Evolutionary conservation across 208 protist species (phyloP).

Genomic region (Trypanosoma lewisi): DNA sequence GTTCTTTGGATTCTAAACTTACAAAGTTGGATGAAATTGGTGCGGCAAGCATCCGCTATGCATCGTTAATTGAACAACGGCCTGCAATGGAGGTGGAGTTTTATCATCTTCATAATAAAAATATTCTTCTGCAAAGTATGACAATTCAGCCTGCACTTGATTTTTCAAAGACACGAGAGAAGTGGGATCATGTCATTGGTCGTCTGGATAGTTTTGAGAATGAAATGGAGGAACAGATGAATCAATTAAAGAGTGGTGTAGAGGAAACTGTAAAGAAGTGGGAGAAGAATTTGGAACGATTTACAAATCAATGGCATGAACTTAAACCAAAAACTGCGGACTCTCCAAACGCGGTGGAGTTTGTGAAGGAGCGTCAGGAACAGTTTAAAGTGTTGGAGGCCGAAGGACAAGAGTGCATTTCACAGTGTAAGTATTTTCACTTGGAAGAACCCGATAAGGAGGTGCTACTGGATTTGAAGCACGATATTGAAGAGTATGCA

Average conservation of each 20-base stretch:
- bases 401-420: conserved; percentile 61
- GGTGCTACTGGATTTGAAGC: conserved; percentile 66
- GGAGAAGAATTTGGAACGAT: conserved; percentile 86
- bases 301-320: conserved; percentile 92
- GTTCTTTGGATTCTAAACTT: conserved; percentile 76
- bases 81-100: conserved; percentile 84
- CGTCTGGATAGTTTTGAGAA: conserved; percentile 91
- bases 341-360: conserved; percentile 63
- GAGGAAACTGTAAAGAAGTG: conserved; percentile 71
- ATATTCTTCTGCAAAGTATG: conserved; percentile 89
- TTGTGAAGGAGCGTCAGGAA: conserved; percentile 79
- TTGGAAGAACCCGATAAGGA: conserved; percentile 85
- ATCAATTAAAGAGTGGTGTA: conserved; percentile 62
- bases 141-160: conserved; percentile 68
- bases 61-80: conserved; percentile 80
- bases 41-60: conserved; percentile 81
- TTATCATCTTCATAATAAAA: conserved; percentile 92
- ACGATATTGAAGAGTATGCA: conserved; percentile 84
- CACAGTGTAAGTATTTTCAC: conserved; percentile 93
- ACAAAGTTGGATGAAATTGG: conserved; percentile 94
- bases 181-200: conserved; percentile 80
- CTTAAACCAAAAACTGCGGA: conserved; percentile 92
- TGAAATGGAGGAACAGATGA: conserved; percentile 91
- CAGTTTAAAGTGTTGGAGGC: conserved; percentile 77
- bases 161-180: conserved; percentile 66